Evolutionary conservation across 768 basidiomycete genomes (phyloP), one percentile per base, ranked within the genome.

Genomic region (Pisolithus sp.): DNA sequence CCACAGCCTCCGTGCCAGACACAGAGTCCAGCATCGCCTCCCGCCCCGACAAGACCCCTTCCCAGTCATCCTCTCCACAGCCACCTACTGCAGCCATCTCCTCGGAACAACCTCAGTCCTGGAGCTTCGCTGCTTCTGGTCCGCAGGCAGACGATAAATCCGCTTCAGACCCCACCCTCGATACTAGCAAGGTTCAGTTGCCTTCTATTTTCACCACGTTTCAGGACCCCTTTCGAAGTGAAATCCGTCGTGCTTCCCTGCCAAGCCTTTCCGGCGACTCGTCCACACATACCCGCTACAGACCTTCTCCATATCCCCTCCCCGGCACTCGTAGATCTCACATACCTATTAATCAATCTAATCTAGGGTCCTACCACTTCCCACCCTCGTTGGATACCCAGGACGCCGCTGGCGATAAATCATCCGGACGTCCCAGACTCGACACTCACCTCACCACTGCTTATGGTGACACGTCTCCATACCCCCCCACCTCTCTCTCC

Each of bases 181-280:
- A 77, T 51, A 73, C 76, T 50, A 61, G 70, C 50, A 81, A 80
- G 65, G 82, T 87, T 52, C 81, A 84, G 69, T 75, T 89, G 17
- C 86, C 86, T 17, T 85, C 85, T 61, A 85, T 88, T 58, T 86
- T 85, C 57, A 78, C 81, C 30, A 76, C 80, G 28, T 83, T 87
- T 55, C 81, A 83, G 64, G 84, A 84, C 63, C 72, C 74, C 23
- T 68, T 77, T 63, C 66, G 76, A 53, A 70, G 69, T 58, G 82
- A 83, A 41, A 68, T 65, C 49, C 80, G 86, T 50, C 80, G 85
- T 42, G 72, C 82, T 4, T 85, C 85, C 3, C 73, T 88, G 20
- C 84, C 85, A 2, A 78, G 74, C 46, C 72, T 85, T 42, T 69
- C 74, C 62, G 73, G 80, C 18, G 81, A 83, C 49, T 64, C 68